A percentile compares a stretch with the other conserved stretches of the same genome.
These are phyloP conservation scores for Phallus indusiatus DNA, from an alignment of 768 basidiomycete species.

Conservation along the genomic window DNA sequence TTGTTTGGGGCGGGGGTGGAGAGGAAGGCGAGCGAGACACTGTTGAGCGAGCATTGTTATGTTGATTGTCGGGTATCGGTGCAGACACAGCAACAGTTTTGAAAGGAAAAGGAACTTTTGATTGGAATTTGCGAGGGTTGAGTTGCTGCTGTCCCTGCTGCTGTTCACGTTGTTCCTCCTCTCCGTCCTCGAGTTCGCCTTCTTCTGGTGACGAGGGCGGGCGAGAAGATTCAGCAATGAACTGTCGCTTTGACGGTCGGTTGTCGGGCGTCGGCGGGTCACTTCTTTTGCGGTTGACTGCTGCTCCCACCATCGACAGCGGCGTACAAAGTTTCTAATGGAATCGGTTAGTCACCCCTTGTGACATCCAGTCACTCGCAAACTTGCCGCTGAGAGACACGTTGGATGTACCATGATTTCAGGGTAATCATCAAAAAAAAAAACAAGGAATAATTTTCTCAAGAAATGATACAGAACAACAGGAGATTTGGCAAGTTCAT, in stretches of 20 bases:
- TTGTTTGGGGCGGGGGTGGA: constrained; percentile 13
- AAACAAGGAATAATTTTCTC: too few species aligned
- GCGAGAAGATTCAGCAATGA: constrained; percentile 8
- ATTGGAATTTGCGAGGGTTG: not conserved
- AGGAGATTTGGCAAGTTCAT: too few species aligned
- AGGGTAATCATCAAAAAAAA: too few species aligned
- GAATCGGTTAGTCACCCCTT: not conserved
- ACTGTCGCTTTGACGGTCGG: constrained; percentile 45
- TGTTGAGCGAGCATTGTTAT: constrained; percentile 12
- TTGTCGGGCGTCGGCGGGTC: constrained; percentile 45
- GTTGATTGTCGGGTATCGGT: constrained; percentile 35
- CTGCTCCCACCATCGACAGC: not conserved
- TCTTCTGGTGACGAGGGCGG: constrained; percentile 65
- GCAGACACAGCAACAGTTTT: not conserved
- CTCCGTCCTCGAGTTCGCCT: constrained; percentile 64
- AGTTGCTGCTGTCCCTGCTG: not conserved
- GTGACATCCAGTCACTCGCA: too few species aligned
- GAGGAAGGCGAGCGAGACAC: constrained; percentile 21
- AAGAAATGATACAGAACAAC: too few species aligned
- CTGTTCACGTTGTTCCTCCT: not conserved
- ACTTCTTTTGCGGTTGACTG: constrained; percentile 36
- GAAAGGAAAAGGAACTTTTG: not conserved
- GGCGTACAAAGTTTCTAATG: not conserved
- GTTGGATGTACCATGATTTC: too few species aligned
- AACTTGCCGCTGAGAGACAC: too few species aligned